Conservation (phyloP, 164 flowering plant genomes). For the Pachysandra terminalis region DNA sequence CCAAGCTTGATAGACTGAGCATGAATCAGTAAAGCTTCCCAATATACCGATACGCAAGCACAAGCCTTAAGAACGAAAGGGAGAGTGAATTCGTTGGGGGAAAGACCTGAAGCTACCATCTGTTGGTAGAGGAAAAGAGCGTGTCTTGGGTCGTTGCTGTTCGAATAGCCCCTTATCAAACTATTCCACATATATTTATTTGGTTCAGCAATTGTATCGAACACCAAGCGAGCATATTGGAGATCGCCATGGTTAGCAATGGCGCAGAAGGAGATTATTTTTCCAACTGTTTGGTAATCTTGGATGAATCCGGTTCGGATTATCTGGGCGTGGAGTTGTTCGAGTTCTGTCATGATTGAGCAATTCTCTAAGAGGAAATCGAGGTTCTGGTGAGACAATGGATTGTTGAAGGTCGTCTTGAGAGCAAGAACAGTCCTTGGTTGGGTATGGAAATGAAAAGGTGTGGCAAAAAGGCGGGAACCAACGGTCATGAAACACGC, state of each 20-base stretch:
- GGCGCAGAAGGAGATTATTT: constrained; percentile 31
- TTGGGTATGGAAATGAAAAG: not conserved
- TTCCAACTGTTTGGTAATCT: constrained; percentile 21
- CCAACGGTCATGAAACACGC: constrained; percentile 11
- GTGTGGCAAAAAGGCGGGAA: constrained; percentile 20
- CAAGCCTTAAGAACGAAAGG: constrained; percentile 60
- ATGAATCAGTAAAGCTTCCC: constrained; percentile 34
- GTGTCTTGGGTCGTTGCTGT: constrained; percentile 18
- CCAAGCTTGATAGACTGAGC: constrained; percentile 38
- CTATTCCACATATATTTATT: constrained; percentile 40
- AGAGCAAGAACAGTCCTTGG: not conserved
- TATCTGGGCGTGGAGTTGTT: constrained; percentile 32
- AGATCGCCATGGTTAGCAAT: constrained; percentile 21
- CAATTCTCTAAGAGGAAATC: constrained; percentile 26
- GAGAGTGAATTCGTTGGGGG: constrained; percentile 47
- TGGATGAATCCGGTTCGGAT: constrained; percentile 19
- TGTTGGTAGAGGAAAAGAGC: constrained; percentile 30
- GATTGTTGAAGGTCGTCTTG: constrained; percentile 11
- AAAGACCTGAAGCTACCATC: constrained; percentile 31
- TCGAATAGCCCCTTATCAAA: constrained; percentile 40
- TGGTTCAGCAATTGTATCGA: constrained; percentile 26
- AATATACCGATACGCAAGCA: constrained; percentile 19
- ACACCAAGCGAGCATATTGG: constrained; percentile 27
- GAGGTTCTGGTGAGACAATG: constrained; percentile 11
- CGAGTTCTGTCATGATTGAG: constrained; percentile 28